phyloP scores from a whole-genome alignment of 495 filamentous ascomycete species.

The Hypoxylon cercidicola region DNA sequence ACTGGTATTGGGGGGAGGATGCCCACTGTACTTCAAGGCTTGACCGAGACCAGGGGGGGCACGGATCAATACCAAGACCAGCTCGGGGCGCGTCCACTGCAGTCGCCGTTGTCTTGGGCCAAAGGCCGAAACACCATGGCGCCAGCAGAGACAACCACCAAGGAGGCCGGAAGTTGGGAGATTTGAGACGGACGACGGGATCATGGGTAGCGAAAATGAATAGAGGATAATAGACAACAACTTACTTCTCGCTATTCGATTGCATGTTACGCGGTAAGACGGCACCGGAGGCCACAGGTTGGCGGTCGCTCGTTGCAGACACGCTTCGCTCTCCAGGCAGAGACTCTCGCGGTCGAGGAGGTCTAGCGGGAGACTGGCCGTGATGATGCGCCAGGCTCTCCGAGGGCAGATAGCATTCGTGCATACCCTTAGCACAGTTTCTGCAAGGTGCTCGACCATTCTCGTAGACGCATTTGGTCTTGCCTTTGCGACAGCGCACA shows the following conservation, averaged over 20 bases:
- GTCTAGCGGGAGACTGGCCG: conserved; percentile 53
- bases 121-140: conserved; percentile 34
- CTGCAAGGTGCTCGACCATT: conserved; percentile 62
- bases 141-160: conserved; percentile 15
- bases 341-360: conserved; percentile 53
- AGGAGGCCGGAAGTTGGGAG: background rate
- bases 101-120: conserved; percentile 35
- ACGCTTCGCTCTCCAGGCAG: conserved; percentile 57
- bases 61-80: conserved; percentile 36
- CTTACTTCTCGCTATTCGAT: conserved; percentile 59
- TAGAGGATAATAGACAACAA: conserved; percentile 20
- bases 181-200: background rate
- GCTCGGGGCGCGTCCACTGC: conserved; percentile 31
- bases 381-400: conserved; percentile 61
- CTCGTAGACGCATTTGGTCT: conserved; percentile 65
- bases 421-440: conserved; percentile 65
- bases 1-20: conserved; percentile 26
- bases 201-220: conserved; percentile 11
- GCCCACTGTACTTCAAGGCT: conserved; percentile 37
- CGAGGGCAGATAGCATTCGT: conserved; percentile 64
- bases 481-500: conserved; percentile 65
- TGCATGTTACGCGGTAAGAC: conserved; percentile 57
- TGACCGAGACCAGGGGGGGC: conserved; percentile 38
- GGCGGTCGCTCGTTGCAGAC: conserved; percentile 57
- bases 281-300: conserved; percentile 50